These are phyloP conservation scores for Geranium brycei DNA, from an alignment of 345 rosid species.

Conservation along the genomic window DNA sequence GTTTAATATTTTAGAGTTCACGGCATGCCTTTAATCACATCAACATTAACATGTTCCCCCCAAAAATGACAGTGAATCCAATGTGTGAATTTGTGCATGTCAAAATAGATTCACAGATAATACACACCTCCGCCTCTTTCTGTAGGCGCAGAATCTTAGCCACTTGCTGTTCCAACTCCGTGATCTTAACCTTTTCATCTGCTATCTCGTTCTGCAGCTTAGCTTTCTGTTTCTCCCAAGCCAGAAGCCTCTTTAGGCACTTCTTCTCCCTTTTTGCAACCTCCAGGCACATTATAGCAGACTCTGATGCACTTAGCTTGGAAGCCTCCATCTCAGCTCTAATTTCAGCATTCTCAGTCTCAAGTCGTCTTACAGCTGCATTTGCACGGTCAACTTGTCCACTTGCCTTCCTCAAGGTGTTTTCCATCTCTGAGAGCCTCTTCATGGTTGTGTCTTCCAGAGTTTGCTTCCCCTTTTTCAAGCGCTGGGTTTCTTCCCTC, in stretches of 20 bases:
- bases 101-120: slow-evolving; percentile 7
- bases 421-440: slow-evolving; percentile 70
- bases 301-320: slow-evolving; percentile 83
- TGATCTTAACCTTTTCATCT: slow-evolving; percentile 56
- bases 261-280: slow-evolving; percentile 74
- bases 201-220: slow-evolving; percentile 71
- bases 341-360: slow-evolving; percentile 81
- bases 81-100: neutral
- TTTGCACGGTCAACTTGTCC: slow-evolving; percentile 66
- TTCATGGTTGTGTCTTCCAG: slow-evolving; percentile 70
- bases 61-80: neutral
- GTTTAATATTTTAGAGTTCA: neutral
- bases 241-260: slow-evolving; percentile 60
- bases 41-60: neutral
- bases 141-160: slow-evolving; percentile 35
- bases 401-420: slow-evolving; percentile 69
- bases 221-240: slow-evolving; percentile 72
- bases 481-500: slow-evolving; percentile 66
- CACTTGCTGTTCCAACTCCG: slow-evolving; percentile 42
- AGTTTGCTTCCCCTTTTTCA: slow-evolving; percentile 79
- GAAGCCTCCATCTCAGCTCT: slow-evolving; percentile 91
- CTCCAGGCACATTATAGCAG: slow-evolving; percentile 54
- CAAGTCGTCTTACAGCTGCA: slow-evolving; percentile 61
- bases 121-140: slow-evolving; percentile 65
- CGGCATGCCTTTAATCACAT: neutral